Percentiles rank a stretch among this genome's conserved stretches.
Conservation (phyloP, 768 basidiomycete genomes). For the Russula sp. region DNA sequence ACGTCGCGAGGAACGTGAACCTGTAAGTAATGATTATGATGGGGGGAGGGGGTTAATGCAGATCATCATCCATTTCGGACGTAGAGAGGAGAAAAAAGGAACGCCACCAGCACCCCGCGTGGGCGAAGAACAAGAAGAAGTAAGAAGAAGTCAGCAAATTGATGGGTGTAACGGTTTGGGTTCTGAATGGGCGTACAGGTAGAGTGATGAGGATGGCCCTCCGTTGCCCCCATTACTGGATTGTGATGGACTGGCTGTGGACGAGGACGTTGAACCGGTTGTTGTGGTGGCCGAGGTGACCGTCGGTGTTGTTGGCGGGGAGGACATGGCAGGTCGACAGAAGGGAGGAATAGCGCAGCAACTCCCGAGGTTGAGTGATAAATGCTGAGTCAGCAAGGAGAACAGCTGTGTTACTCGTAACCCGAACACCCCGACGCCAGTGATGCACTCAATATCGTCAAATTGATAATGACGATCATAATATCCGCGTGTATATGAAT, state of each 20-base stretch:
- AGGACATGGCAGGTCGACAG: slow-evolving; percentile 14
- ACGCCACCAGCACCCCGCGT: too few relatives aligned
- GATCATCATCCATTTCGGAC: too few relatives aligned
- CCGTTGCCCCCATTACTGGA: not conserved
- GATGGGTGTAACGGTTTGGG: not conserved
- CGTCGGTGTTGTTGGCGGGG: not conserved
- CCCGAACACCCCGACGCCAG: too few relatives aligned
- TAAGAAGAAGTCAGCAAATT: slow-evolving; percentile 6
- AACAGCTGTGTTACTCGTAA: not conserved
- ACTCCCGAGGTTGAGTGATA: not conserved
- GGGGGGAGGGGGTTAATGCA: too few relatives aligned
- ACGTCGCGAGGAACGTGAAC: slow-evolving; percentile 70
- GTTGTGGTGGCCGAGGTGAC: not conserved
- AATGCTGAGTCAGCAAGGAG: not conserved
- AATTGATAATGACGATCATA: too few relatives aligned
- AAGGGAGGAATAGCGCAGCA: not conserved
- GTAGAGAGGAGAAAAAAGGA: not conserved
- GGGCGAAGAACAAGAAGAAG: too few relatives aligned
- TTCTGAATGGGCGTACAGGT: slow-evolving; percentile 24
- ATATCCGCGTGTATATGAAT: not conserved
- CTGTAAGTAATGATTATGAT: slow-evolving; percentile 35
- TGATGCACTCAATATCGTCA: too few relatives aligned
- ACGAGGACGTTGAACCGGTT: not conserved
- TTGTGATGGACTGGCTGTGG: slow-evolving; percentile 1
- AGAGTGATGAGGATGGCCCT: slow-evolving; percentile 31